phyloP scores from a whole-genome alignment of 257 asterid species.

The Penstemon barbatus region DNA sequence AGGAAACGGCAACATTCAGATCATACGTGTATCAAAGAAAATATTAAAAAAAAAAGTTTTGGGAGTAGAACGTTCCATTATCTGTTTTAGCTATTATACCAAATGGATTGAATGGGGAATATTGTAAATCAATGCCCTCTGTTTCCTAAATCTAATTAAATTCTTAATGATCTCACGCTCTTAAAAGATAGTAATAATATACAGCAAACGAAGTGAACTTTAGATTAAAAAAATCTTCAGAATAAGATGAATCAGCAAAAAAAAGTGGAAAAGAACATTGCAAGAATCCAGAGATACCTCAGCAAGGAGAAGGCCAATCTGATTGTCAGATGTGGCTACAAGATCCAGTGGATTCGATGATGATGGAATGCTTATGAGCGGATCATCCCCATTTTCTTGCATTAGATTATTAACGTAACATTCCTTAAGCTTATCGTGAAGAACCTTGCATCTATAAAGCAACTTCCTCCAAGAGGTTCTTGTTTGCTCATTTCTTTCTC shows the following conservation, averaged over 20 bases:
- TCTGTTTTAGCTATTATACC: no score
- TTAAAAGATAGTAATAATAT: no score
- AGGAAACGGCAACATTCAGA: no score
- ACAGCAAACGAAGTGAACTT: no score
- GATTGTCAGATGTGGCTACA: slow-evolving; percentile 56
- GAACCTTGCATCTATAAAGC: slow-evolving; percentile 53
- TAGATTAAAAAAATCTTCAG: no score
- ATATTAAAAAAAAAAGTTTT: no score
- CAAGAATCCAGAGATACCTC: slow-evolving; percentile 53
- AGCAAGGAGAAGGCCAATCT: slow-evolving; percentile 61
- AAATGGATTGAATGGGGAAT: no score
- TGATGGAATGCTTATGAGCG: slow-evolving; percentile 37
- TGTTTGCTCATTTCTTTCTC: slow-evolving; percentile 46
- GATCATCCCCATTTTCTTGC: slow-evolving; percentile 42
- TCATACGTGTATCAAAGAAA: no score
- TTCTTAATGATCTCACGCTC: no score
- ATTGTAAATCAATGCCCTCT: no score
- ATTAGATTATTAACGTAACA: slow-evolving; percentile 47
- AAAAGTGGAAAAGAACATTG: slow-evolving; percentile 5
- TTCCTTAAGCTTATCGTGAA: slow-evolving; percentile 62
- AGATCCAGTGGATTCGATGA: slow-evolving; percentile 48
- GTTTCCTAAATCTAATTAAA: no score
- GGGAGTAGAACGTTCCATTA: no score
- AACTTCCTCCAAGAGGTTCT: slow-evolving; percentile 51
- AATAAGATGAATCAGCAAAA: neutral